Base-by-base conservation (phyloP, 768 basidiomycete genomes). In the Flagelloscypha sp. region DNA sequence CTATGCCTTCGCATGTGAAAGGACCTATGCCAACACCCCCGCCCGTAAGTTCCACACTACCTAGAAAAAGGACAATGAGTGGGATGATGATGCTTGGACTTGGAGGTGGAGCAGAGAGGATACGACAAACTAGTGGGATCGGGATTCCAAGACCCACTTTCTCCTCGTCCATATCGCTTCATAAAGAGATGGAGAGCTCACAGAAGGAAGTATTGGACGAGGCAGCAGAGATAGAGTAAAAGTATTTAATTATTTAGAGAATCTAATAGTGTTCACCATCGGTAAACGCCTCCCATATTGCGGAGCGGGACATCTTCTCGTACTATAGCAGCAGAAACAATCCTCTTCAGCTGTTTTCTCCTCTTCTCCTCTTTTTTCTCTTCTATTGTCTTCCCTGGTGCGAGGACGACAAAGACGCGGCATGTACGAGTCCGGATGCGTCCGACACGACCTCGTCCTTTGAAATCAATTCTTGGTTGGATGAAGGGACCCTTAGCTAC, bases 261-360 rank as follows among this genome's bases (percentile, higher is more conserved):
- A n/a, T n/a, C n/a, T n/a, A n/a, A n/a, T n/a, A n/a, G n/a, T n/a
- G n/a, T n/a, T n/a, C n/a, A n/a, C n/a, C n/a, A n/a, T n/a, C n/a
- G n/a, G n/a, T n/a, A n/a, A n/a, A n/a, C n/a, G n/a, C n/a, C 66
- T 12, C 72, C 65, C 23, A 77, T 74, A 48, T 87, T 87, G 20
- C 85, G 72, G 40, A 89, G 63, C 6, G 86, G 87, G 25, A 66
- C 68, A 50, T 93, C 78, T 53, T 93, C 92, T 21, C 90, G 67
- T 23, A 80, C 76, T 13, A 80, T 57, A 9, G 84, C 77, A 13
- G 92, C 81, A 35, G 85, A 87, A 11, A 87, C 77, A 41, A 92
- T 82, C 56, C 71, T 72, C 51, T 68, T 75, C 56, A 97, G 53
- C 54, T 78, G 79, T 51, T 76, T 76, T 48, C 63, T 65, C 37